A percentile compares a stretch with the other conserved stretches of the same genome.
Evolutionary conservation across 2,329 filamentous ascomycete genomes (phyloP).

Genomic region (Ambrosiella cleistominuta): DNA sequence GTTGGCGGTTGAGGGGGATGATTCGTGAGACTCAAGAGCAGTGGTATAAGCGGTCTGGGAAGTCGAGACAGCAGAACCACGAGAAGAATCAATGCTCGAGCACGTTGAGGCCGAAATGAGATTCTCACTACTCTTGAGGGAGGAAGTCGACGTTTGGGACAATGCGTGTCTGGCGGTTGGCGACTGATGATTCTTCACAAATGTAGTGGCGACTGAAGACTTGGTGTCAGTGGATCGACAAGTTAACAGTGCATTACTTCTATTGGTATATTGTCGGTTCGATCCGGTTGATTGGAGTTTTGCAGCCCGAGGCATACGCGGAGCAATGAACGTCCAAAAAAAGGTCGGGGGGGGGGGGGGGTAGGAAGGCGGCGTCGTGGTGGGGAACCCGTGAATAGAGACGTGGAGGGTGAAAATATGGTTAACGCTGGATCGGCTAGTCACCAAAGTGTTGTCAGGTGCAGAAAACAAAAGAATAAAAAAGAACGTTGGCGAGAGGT

Average conservation of each 20-base stretch:
- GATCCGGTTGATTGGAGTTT: background rate
- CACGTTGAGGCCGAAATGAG: no score
- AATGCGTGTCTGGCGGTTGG: no score
- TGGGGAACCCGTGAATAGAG: background rate
- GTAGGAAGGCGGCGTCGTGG: background rate
- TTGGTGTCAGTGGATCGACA: conserved; percentile 39
- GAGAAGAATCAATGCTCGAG: background rate
- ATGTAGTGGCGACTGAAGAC: conserved; percentile 15
- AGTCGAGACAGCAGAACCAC: background rate
- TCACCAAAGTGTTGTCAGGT: background rate
- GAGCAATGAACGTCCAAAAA: background rate
- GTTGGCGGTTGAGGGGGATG: background rate
- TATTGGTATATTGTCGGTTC: conserved; percentile 30
- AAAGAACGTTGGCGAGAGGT: no score
- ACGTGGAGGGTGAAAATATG: background rate
- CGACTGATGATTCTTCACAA: no score
- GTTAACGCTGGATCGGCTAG: background rate
- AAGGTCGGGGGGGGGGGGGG: background rate
- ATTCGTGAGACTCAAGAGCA: background rate
- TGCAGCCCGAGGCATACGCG: conserved; percentile 3
- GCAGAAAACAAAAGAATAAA: no score
- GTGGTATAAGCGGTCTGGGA: background rate
- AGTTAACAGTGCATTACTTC: conserved; percentile 65
- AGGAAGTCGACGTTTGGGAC: no score
- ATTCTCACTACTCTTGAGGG: no score